Conservation (phyloP, 2,329 filamentous ascomycete species). For the Macrophomina phaseolina region DNA sequence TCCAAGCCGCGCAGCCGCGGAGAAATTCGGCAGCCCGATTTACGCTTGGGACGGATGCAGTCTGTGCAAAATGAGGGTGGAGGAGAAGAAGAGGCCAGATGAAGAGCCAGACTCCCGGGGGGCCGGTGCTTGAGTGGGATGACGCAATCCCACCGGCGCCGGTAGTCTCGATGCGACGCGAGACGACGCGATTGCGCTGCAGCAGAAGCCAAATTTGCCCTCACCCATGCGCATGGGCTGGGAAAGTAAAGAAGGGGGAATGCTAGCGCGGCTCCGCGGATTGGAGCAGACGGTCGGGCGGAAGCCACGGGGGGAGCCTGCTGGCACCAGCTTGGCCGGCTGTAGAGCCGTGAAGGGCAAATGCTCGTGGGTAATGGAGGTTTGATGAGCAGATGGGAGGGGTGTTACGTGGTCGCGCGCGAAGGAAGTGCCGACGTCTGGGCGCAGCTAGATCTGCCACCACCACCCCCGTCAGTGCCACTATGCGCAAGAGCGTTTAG, state of each 20-base stretch:
- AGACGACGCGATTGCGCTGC: not conserved
- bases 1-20: conserved; percentile 1
- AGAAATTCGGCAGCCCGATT: not conserved
- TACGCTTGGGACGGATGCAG: not conserved
- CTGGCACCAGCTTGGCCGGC: not conserved
- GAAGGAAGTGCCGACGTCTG: not conserved
- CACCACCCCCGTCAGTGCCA: not conserved
- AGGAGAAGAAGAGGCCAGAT: no score
- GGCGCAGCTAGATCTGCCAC: no score
- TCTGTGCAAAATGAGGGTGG: not conserved
- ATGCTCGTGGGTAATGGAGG: not conserved
- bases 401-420: not conserved
- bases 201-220: conserved; percentile 2
- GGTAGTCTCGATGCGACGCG: conserved; percentile 4
- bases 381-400: not conserved
- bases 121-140: not conserved
- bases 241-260: not conserved
- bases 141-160: not conserved
- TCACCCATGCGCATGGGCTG: not conserved
- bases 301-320: not conserved
- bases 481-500: not conserved
- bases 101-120: not conserved
- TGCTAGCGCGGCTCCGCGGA: conserved; percentile 4
- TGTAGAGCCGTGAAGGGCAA: not conserved
- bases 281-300: not conserved